A percentile compares a stretch with the other conserved stretches of the same genome.
Conservation (phyloP, 2,329 filamentous ascomycete species). For the Paecilomyces sp. region DNA sequence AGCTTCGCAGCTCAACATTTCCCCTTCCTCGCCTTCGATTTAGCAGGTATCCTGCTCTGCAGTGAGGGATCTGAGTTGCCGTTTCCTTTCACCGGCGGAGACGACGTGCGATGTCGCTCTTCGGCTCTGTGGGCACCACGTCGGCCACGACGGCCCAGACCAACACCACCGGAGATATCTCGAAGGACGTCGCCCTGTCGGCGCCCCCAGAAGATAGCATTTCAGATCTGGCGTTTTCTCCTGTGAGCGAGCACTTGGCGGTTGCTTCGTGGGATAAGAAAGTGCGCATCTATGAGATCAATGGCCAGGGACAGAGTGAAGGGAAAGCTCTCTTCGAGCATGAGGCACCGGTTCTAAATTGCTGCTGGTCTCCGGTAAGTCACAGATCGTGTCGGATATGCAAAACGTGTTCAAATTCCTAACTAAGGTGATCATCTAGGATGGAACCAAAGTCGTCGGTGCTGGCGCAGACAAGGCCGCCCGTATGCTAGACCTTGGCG, state of each 20-base stretch:
- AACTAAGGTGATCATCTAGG: conserved; percentile 46
- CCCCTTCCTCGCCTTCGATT: background rate
- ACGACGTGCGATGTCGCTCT: conserved; percentile 37
- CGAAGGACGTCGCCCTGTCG: conserved; percentile 73
- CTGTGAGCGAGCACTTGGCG: conserved; percentile 70
- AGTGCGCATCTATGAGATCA: conserved; percentile 92
- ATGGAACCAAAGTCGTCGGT: conserved; percentile 81
- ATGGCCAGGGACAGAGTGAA: conserved; percentile 66
- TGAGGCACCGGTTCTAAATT: conserved; percentile 74
- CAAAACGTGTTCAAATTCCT: background rate
- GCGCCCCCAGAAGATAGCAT: conserved; percentile 83
- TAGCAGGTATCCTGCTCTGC: background rate
- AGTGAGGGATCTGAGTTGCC: background rate
- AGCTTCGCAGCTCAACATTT: background rate
- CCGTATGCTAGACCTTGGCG: conserved; percentile 73
- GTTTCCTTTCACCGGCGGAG: conserved; percentile 3
- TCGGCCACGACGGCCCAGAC: conserved; percentile 44
- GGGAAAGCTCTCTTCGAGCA: conserved; percentile 83
- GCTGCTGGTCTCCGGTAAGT: conserved; percentile 80
- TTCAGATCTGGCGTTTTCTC: conserved; percentile 78
- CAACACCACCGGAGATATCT: conserved; percentile 82
- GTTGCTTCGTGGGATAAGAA: conserved; percentile 97
- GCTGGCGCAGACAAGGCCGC: conserved; percentile 87
- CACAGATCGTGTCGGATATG: background rate
- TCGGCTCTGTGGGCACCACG: conserved; percentile 45